phyloP scores from a whole-genome alignment of 2,329 filamentous ascomycete species.

The Pseudogymnoascus sp. region DNA sequence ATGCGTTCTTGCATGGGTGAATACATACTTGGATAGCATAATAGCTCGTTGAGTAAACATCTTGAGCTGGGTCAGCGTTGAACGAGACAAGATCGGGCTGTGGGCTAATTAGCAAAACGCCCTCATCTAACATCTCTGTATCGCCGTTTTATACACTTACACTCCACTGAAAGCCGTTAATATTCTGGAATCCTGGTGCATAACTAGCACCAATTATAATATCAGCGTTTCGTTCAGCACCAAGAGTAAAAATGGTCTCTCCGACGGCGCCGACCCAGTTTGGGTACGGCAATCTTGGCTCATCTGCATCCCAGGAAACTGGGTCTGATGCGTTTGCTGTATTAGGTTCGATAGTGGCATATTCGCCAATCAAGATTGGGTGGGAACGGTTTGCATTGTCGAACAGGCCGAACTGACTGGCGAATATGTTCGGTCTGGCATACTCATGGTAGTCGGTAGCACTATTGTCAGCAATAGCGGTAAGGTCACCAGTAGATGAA shows the following conservation, averaged over 20 bases:
- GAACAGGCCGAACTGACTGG: constrained; percentile 19
- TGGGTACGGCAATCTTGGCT: constrained; percentile 15
- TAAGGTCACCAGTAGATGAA: constrained; percentile 20
- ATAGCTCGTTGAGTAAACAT: constrained; percentile 44
- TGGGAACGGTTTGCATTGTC: constrained; percentile 18
- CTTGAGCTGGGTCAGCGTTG: constrained; percentile 36
- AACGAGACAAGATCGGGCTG: constrained; percentile 27
- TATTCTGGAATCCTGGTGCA: constrained; percentile 25
- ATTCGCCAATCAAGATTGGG: constrained; percentile 24
- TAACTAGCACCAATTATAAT: constrained; percentile 22
- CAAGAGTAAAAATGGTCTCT: constrained; percentile 23
- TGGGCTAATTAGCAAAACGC: constrained; percentile 4
- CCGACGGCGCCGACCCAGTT: constrained; percentile 23
- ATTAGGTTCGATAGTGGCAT: constrained; percentile 23
- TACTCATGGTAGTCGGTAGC: constrained; percentile 23
- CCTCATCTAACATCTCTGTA: neutral
- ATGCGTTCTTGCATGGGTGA: constrained; percentile 13
- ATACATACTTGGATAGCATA: constrained; percentile 36
- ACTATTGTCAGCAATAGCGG: constrained; percentile 12
- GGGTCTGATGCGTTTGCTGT: neutral
- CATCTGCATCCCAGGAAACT: constrained; percentile 14
- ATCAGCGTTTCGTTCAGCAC: constrained; percentile 23
- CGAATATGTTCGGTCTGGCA: constrained; percentile 21
- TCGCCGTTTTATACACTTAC: constrained; percentile 17
- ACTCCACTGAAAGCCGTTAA: constrained; percentile 24